These are phyloP conservation scores for Psilocybe tampanensis DNA, from an alignment of 768 basidiomycete species.

Conservation along the genomic window DNA sequence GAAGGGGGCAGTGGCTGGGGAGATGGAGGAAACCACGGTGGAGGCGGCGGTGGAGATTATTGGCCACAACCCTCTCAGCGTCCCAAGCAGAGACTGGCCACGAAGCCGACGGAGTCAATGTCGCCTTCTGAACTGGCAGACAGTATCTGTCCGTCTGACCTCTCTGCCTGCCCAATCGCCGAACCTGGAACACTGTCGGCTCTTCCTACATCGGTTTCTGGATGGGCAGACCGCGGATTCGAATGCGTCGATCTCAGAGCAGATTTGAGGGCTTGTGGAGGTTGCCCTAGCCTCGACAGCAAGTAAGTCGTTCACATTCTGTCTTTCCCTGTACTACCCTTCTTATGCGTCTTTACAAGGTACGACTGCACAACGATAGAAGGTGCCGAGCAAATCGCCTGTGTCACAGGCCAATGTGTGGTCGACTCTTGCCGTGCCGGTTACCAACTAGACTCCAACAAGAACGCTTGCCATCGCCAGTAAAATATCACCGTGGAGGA, in stretches of 20 bases:
- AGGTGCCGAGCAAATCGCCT: conserved; percentile 11
- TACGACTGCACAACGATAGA: conserved; percentile 14
- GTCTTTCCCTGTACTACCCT: not conserved
- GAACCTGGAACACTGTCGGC: conserved; percentile 10
- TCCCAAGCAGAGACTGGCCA: not conserved
- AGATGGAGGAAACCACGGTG: not conserved
- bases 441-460: conserved; percentile 6
- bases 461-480: conserved; percentile 7
- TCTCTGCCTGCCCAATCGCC: conserved; percentile 14
- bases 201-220: conserved; percentile 6
- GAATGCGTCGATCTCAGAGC: conserved; percentile 14
- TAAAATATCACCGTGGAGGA: conserved; percentile 1
- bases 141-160: conserved; percentile 10
- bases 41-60: not conserved
- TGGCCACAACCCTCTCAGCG: conserved; percentile 11
- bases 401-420: conserved; percentile 12
- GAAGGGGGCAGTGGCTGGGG: not conserved
- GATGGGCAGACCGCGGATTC: conserved; percentile 12
- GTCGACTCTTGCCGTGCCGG: conserved; percentile 10
- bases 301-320: conserved; percentile 7
- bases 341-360: conserved; percentile 4
- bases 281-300: conserved; percentile 14
- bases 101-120: not conserved
- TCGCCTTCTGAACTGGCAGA: conserved; percentile 9
- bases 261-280: conserved; percentile 16